These are phyloP conservation scores for Moniliophthora roreri DNA, from an alignment of 1,284 basidiomycete species.

Conservation along the genomic window DNA sequence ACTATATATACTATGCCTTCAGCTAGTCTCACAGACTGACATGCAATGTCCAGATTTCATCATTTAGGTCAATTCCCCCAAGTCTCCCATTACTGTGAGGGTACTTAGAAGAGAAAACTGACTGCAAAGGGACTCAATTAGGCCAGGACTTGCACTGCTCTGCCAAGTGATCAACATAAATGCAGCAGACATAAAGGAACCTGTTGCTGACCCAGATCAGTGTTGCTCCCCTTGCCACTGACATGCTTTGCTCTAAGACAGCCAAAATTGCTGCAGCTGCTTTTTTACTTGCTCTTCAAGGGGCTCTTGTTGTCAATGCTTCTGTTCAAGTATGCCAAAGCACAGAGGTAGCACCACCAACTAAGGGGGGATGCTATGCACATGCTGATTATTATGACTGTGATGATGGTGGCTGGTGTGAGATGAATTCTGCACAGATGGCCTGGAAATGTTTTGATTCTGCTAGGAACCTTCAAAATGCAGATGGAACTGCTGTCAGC, in stretches of 20 bases:
- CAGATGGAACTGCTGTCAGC: not conserved
- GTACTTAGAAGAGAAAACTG: not conserved
- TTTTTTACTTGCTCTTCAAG: not conserved
- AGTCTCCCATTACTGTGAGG: not conserved
- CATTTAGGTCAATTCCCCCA: not conserved
- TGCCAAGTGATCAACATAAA: not conserved
- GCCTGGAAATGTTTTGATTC: constrained; percentile 1
- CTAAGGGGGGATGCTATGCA: not conserved
- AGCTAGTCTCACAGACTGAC: too few species aligned
- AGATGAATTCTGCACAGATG: not conserved
- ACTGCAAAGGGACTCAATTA: not conserved
- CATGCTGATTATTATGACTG: not conserved
- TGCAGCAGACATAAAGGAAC: too few species aligned
- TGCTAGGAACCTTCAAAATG: not conserved
- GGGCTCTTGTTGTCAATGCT: not conserved
- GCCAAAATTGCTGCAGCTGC: not conserved
- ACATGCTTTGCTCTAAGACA: too few species aligned
- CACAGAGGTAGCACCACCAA: not conserved
- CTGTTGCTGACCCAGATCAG: too few species aligned
- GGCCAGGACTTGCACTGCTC: not conserved
- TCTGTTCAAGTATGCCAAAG: not conserved
- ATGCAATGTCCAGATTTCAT: too few species aligned
- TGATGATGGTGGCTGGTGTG: constrained; percentile 2
- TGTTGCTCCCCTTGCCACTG: too few species aligned
- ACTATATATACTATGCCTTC: too few species aligned